A percentile compares a stretch with the other conserved stretches of the same genome.
phyloP scores from a whole-genome alignment of 495 filamentous ascomycete genomes.

The Immersiella caudata region DNA sequence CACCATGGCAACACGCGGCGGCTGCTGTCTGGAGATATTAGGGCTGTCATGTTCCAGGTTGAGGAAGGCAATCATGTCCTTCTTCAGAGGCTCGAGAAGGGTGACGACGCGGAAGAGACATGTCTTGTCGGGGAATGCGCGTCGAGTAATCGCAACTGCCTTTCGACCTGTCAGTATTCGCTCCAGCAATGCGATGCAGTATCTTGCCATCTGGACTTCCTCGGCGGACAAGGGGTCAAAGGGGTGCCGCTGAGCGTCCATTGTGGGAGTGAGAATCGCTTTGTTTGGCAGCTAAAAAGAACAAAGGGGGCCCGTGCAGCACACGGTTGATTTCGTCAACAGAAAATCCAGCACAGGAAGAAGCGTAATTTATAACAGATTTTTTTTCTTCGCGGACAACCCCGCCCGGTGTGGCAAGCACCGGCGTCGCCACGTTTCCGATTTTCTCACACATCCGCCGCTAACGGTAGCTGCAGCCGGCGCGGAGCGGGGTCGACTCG shows the following conservation, averaged over 20 bases:
- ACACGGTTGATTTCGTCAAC: no score
- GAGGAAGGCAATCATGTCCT: constrained; percentile 53
- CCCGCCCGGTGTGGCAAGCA: not conserved
- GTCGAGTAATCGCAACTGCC: not conserved
- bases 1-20: constrained; percentile 26
- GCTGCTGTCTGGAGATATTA: constrained; percentile 38
- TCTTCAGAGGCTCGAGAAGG: constrained; percentile 63
- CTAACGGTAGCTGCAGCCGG: not conserved
- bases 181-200: not conserved
- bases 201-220: constrained; percentile 1
- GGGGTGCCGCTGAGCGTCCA: not conserved
- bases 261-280: not conserved
- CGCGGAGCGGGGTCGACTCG: not conserved
- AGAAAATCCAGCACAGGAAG: no score
- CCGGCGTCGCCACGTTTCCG: not conserved
- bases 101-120: constrained; percentile 64
- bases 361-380: not conserved
- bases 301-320: not conserved
- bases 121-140: constrained; percentile 36
- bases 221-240: not conserved
- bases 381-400: not conserved
- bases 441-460: not conserved
- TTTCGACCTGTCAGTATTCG: not conserved
- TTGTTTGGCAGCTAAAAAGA: not conserved
- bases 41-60: constrained; percentile 15